phyloP scores from a whole-genome alignment of 2,329 filamentous ascomycete genomes.

The Keithomyces neogunnii region DNA sequence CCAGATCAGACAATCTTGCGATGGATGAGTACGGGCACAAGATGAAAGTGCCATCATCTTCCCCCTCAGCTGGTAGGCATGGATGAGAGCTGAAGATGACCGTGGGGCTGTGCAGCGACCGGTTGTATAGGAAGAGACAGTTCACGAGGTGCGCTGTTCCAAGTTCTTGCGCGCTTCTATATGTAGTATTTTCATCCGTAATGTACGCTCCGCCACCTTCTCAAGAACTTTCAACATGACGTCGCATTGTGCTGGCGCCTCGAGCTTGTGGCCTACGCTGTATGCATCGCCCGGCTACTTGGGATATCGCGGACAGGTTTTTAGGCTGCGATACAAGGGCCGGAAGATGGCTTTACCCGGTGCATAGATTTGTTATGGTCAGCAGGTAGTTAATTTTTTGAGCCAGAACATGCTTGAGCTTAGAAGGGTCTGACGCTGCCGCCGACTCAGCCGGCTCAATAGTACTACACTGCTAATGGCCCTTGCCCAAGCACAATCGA shows the following conservation, averaged over 20 bases:
- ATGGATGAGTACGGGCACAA: neutral
- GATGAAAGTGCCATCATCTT: neutral
- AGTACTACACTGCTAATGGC: neutral
- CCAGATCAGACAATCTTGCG: neutral
- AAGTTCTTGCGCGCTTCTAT: neutral
- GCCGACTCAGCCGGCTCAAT: neutral
- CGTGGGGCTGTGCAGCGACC: neutral
- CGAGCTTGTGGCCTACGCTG: neutral
- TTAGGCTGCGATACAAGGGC: neutral
- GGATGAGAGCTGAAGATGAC: neutral
- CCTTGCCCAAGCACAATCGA: neutral
- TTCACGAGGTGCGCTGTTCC: neutral
- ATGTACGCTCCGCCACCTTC: neutral
- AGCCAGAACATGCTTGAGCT: neutral
- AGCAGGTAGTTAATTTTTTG: neutral
- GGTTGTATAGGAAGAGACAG: neutral
- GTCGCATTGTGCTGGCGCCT: neutral
- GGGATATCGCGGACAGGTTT: neutral
- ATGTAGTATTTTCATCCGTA: neutral
- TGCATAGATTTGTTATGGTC: neutral
- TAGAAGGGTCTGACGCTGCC: neutral
- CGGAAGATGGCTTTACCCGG: neutral
- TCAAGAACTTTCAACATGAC: neutral
- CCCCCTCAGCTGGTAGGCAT: neutral
- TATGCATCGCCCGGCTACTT: neutral